Base-by-base conservation (phyloP, 2,329 filamentous ascomycete species). In the Pyrenophora seminiperda region DNA sequence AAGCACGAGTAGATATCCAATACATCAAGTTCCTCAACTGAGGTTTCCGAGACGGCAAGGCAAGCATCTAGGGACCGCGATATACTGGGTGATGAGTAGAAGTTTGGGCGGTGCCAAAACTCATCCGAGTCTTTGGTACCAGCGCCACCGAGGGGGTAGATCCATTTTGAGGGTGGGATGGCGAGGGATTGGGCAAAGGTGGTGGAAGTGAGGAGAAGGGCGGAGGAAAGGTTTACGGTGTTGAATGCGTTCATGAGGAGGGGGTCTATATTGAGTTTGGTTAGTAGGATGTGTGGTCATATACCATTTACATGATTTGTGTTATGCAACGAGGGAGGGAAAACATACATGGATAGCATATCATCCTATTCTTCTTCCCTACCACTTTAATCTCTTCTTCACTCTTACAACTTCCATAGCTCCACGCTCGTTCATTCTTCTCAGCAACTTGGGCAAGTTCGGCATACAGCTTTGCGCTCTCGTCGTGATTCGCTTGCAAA, bases 181-280 rank as follows among this genome's bases (percentile, higher is more conserved):
- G 79, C 79, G 1, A 88, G 72, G 34, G 79, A 68, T 33, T 67
- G 70, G 0, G 86, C 86, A 61, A 77, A 75, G 1, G 81, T 75
- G 0, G 75, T 77, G 0, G 83, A 83, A 0, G 85, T 88, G 3
- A 89, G 50, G 13, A 89, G 75, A 48, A 80, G 79, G 6, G 85
- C 83, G 0, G 77, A 82, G 2, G 85, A 80, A 11, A 88, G 72
- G 52, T 89, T 88, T 29, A 89, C 80, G 2, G 78, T 85, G 57
- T 88, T 89, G 71, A 88, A 88, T 0, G 86, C 85, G 61, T 89
- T 89, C 85, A 88, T 88, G 7, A 88, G 69, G 0, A 89, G 72
- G 0, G 85, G 84, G 69, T 88, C 84, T 88, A 39, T 22, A 3
- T 3, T 10, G 24, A 9, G 7, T 7, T 27, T 27, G 7, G 9